Percentiles rank a stretch among this genome's conserved stretches.
These are phyloP conservation scores for Amesomyces nigricolor DNA, from an alignment of 2,329 filamentous ascomycete species.

Conservation along the genomic window DNA sequence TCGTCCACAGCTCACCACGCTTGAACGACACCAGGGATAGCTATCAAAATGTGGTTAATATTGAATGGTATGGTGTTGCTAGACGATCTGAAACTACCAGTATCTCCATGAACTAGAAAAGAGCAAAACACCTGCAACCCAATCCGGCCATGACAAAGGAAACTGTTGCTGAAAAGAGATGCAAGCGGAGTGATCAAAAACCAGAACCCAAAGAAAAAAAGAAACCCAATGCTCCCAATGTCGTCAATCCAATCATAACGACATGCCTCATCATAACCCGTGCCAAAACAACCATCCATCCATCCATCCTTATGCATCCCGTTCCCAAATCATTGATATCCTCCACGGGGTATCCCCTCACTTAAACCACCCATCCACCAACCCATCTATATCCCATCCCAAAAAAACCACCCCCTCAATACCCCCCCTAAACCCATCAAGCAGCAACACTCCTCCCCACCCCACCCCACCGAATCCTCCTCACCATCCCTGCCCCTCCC, in stretches of 20 bases:
- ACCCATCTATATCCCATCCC: slow-evolving; percentile 1
- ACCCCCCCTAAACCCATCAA: too few species aligned
- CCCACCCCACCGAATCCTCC: slow-evolving; percentile 49
- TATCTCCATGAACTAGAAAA: slow-evolving; percentile 1
- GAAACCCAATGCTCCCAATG: not conserved
- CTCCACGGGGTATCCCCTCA: too few species aligned
- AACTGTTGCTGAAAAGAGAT: not conserved
- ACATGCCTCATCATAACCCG: slow-evolving; percentile 1
- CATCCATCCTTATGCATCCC: not conserved
- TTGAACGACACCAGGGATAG: not conserved
- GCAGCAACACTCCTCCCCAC: slow-evolving; percentile 48
- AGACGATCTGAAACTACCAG: slow-evolving; percentile 4
- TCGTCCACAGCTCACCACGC: too few species aligned
- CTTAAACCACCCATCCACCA: too few species aligned
- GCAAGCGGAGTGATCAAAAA: not conserved
- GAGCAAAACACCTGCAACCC: not conserved
- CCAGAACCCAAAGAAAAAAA: not conserved
- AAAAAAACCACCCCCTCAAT: too few species aligned
- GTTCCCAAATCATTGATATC: too few species aligned
- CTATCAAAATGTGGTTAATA: not conserved
- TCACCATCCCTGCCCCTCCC: slow-evolving; percentile 40
- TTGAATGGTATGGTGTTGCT: not conserved
- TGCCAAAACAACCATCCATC: not conserved
- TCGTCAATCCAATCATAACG: slow-evolving; percentile 5
- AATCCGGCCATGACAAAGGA: not conserved